Conservation (phyloP, 148 eudicot genomes). For the Cornus kousa region DNA sequence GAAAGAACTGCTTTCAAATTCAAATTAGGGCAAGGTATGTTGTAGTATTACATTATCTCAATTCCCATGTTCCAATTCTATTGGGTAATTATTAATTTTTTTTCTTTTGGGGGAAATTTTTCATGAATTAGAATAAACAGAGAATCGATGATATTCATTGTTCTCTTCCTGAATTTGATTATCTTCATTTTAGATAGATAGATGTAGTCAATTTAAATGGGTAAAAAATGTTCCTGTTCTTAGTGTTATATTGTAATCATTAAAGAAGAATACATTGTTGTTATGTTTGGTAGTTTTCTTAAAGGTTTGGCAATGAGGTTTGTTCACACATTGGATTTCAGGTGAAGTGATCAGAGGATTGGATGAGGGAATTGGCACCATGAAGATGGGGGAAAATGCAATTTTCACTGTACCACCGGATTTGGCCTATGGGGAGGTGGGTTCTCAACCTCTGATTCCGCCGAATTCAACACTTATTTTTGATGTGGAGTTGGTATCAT, state of each 20-base stretch:
- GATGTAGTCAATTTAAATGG: neutral
- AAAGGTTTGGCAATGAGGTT: neutral
- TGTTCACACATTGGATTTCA: slow-evolving; percentile 2
- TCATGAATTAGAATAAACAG: no score
- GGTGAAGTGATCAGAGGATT: slow-evolving; percentile 60
- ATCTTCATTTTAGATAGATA: neutral
- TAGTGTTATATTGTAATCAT: neutral
- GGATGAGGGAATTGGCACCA: slow-evolving; percentile 58
- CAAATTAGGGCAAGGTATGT: slow-evolving; percentile 50
- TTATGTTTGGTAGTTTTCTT: neutral
- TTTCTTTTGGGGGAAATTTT: no score
- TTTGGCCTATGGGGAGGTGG: slow-evolving; percentile 53
- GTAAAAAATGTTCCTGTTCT: neutral
- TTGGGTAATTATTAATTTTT: neutral
- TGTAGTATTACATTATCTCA: neutral
- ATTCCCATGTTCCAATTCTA: neutral
- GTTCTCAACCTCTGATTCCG: slow-evolving; percentile 52
- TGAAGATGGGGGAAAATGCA: slow-evolving; percentile 68
- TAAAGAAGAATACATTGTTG: neutral
- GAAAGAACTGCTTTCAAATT: slow-evolving; percentile 38
- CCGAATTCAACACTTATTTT: slow-evolving; percentile 55
- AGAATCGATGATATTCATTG: no score
- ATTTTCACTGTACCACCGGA: slow-evolving; percentile 52
- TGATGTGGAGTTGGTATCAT: slow-evolving; percentile 57
- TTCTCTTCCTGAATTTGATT: no score